Conservation (phyloP, 495 filamentous ascomycete species). For the Lasiosphaeria miniovina region DNA sequence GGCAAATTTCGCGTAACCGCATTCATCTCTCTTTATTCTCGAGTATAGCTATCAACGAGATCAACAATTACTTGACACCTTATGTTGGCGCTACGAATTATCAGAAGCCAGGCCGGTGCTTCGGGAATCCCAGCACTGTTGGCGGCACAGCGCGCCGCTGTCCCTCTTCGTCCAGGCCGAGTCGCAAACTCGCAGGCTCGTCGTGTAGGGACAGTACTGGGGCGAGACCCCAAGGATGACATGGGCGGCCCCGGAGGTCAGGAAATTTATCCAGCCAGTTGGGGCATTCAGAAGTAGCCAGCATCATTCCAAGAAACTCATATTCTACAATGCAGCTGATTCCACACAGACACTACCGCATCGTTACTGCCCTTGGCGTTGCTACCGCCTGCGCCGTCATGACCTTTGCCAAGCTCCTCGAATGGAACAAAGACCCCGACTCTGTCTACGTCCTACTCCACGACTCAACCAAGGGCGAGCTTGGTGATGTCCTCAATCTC, state of each 20-base stretch:
- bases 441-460: slow-evolving; percentile 17
- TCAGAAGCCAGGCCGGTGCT: too few relatives aligned
- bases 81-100: too few relatives aligned
- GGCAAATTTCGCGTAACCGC: too few relatives aligned
- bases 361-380: slow-evolving; percentile 15
- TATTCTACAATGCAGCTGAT: not conserved
- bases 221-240: slow-evolving; percentile 4
- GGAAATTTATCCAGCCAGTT: slow-evolving; percentile 12
- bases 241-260: slow-evolving; percentile 23
- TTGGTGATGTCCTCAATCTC: slow-evolving; percentile 12
- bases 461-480: slow-evolving; percentile 18
- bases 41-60: too few relatives aligned
- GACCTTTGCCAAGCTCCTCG: slow-evolving; percentile 11
- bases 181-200: not conserved
- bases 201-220: not conserved
- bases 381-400: slow-evolving; percentile 12
- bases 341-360: slow-evolving; percentile 7
- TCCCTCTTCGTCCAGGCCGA: not conserved
- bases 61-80: too few relatives aligned
- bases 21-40: too few relatives aligned
- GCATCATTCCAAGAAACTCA: not conserved
- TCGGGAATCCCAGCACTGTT: not conserved
- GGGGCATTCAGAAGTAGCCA: slow-evolving; percentile 2
- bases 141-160: not conserved
- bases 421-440: slow-evolving; percentile 4